These are phyloP conservation scores for Apiotrichum laibachii DNA, from an alignment of 1,284 basidiomycete genomes.

Conservation along the genomic window DNA sequence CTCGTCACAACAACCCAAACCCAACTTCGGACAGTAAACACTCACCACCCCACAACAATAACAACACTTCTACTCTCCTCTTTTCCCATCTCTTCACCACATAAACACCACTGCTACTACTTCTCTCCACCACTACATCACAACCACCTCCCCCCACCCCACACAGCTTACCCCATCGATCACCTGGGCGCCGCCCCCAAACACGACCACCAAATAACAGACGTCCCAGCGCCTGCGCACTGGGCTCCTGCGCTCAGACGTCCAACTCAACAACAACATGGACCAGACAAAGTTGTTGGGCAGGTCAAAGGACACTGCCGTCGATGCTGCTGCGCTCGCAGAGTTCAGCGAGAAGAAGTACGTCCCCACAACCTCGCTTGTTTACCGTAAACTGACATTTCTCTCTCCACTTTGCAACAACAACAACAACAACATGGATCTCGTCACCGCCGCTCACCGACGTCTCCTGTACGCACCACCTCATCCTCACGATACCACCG, in stretches of 20 bases:
- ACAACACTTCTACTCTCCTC: not conserved
- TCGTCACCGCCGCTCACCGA: slow-evolving; percentile 11
- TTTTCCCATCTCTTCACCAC: not conserved
- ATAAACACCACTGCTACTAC: not conserved
- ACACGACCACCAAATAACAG: not conserved
- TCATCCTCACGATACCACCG: slow-evolving; percentile 5
- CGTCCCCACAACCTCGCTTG: slow-evolving; percentile 17
- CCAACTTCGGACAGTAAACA: not conserved
- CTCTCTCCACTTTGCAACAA: not conserved
- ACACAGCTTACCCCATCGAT: no score
- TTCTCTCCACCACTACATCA: no score
- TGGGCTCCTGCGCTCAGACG: slow-evolving; percentile 12
- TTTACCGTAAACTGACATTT: slow-evolving; percentile 6
- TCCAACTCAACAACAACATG: slow-evolving; percentile 24
- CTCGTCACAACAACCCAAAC: no score
- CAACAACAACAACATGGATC: slow-evolving; percentile 7
- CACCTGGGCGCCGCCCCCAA: no score
- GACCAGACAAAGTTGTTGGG: slow-evolving; percentile 38
- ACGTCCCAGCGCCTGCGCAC: slow-evolving; percentile 1
- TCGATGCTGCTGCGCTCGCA: slow-evolving; percentile 75
- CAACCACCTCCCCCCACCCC: no score
- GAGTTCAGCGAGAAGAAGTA: slow-evolving; percentile 93
- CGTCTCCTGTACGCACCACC: slow-evolving; percentile 6
- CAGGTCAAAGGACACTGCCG: slow-evolving; percentile 38
- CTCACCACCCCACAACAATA: not conserved